These are phyloP conservation scores for Hypoxylon sp. DNA, from an alignment of 2,329 filamentous ascomycete species.

Conservation along the genomic window DNA sequence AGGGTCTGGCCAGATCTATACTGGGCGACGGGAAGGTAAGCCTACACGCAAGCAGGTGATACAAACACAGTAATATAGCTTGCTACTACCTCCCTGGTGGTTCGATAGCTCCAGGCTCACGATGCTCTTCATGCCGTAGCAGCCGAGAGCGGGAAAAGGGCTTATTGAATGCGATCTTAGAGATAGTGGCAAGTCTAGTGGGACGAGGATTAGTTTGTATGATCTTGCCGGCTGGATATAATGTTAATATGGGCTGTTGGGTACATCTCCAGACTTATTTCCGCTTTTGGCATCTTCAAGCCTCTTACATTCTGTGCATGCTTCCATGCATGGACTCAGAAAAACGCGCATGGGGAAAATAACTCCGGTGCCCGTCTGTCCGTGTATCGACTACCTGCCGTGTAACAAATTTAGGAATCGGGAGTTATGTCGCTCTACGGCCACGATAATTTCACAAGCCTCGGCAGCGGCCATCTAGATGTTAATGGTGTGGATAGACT, in stretches of 20 bases:
- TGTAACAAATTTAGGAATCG: constrained; percentile 27
- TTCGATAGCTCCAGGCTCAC: constrained; percentile 4
- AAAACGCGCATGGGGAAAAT: constrained; percentile 17
- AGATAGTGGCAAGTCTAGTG: constrained; percentile 4
- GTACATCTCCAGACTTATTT: constrained; percentile 7
- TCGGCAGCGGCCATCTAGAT: constrained; percentile 17
- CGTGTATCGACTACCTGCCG: constrained; percentile 19
- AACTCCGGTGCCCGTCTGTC: constrained; percentile 26
- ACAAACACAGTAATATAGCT: constrained; percentile 26
- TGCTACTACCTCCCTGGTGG: constrained; percentile 1
- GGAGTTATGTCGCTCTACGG: constrained; percentile 11
- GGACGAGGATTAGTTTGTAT: background rate
- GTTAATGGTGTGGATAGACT: constrained; percentile 5
- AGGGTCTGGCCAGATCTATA: constrained; percentile 36
- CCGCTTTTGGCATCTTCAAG: background rate
- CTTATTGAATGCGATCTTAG: constrained; percentile 1
- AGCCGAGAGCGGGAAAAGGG: constrained; percentile 10
- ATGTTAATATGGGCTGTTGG: constrained; percentile 8
- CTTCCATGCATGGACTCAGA: constrained; percentile 20
- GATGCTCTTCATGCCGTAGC: constrained; percentile 8
- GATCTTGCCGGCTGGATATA: constrained; percentile 1
- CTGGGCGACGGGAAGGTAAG: constrained; percentile 3
- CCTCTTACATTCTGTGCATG: constrained; percentile 13
- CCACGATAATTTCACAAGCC: constrained; percentile 17
- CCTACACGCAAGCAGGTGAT: constrained; percentile 1